phyloP scores from a whole-genome alignment of 2,329 filamentous ascomycete species.

The Verruconis gallopava region DNA sequence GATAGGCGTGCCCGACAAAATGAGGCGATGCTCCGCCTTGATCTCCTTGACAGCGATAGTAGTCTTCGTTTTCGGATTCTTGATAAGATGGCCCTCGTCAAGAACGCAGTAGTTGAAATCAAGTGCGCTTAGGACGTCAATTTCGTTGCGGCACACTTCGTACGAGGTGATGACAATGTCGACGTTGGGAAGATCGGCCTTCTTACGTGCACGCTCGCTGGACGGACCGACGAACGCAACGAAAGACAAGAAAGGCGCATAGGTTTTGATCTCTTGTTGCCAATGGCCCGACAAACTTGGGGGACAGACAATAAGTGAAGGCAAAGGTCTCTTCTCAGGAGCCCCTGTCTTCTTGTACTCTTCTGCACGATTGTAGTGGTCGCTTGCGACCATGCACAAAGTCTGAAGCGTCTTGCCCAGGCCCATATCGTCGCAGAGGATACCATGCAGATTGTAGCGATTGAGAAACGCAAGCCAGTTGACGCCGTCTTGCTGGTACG shows the following conservation, averaged over 20 bases:
- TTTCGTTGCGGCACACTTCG: conserved; percentile 92
- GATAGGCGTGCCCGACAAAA: conserved; percentile 91
- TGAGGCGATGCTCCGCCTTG: conserved; percentile 83
- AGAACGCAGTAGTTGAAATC: conserved; percentile 97
- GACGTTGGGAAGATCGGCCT: conserved; percentile 56
- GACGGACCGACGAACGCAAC: conserved; percentile 88
- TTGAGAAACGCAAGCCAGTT: conserved; percentile 99
- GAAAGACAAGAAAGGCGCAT: conserved; percentile 84
- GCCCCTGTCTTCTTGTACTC: conserved; percentile 75
- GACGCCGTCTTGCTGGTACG: conserved; percentile 96
- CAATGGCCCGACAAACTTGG: conserved; percentile 94
- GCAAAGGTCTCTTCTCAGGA: conserved; percentile 63
- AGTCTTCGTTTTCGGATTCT: conserved; percentile 96
- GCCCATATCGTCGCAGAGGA: conserved; percentile 98
- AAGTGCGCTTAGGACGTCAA: conserved; percentile 67
- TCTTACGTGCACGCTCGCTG: conserved; percentile 59
- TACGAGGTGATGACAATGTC: conserved; percentile 97
- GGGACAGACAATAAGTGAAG: conserved; percentile 89
- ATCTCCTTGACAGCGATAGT: conserved; percentile 85
- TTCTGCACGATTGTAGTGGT: conserved; percentile 85
- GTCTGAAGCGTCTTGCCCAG: conserved; percentile 96
- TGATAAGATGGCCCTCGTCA: conserved; percentile 96
- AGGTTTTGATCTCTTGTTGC: conserved; percentile 94
- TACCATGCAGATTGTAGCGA: conserved; percentile 92
- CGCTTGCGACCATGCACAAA: conserved; percentile 92